Evolutionary conservation across 257 asterid genomes (phyloP).

Genomic region (Plantago major): DNA sequence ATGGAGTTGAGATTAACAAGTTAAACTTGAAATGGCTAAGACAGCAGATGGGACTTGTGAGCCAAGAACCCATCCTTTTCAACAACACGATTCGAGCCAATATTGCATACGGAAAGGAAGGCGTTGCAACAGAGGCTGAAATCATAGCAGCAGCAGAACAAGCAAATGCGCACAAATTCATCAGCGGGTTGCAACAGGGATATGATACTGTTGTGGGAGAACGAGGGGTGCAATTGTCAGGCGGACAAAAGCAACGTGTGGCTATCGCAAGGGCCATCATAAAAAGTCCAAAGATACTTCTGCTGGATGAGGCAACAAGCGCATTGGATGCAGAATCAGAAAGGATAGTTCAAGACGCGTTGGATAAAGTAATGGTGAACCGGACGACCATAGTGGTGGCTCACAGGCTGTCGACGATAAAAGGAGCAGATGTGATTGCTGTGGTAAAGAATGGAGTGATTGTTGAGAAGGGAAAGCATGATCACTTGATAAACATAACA

Average conservation of each 20-base stretch:
- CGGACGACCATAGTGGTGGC: conserved; percentile 84
- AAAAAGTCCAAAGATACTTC: conserved; percentile 65
- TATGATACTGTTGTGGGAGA: conserved; percentile 82
- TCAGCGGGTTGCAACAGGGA: conserved; percentile 71
- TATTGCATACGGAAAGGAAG: conserved; percentile 78
- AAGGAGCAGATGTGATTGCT: conserved; percentile 70
- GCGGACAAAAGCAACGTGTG: conserved; percentile 89
- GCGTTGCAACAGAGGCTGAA: conserved; percentile 75
- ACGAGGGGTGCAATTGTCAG: conserved; percentile 72
- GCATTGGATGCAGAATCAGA: conserved; percentile 86
- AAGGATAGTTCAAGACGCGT: conserved; percentile 76
- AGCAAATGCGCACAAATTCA: conserved; percentile 91
- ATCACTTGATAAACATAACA: conserved; percentile 48
- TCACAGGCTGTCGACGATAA: conserved; percentile 75
- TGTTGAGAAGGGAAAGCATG: conserved; percentile 80
- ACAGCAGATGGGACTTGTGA: conserved; percentile 89
- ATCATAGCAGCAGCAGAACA: conserved; percentile 66
- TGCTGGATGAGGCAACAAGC: conserved; percentile 83
- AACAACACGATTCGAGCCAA: conserved; percentile 80
- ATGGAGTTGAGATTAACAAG: conserved; percentile 72
- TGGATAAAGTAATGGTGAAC: conserved; percentile 64
- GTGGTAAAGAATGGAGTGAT: conserved; percentile 78
- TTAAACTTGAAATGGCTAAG: conserved; percentile 80
- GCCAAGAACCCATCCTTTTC: conserved; percentile 84
- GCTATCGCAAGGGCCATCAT: conserved; percentile 87